phyloP scores from a whole-genome alignment of 169 alveolate genomes.

The Plasmodium inui region DNA sequence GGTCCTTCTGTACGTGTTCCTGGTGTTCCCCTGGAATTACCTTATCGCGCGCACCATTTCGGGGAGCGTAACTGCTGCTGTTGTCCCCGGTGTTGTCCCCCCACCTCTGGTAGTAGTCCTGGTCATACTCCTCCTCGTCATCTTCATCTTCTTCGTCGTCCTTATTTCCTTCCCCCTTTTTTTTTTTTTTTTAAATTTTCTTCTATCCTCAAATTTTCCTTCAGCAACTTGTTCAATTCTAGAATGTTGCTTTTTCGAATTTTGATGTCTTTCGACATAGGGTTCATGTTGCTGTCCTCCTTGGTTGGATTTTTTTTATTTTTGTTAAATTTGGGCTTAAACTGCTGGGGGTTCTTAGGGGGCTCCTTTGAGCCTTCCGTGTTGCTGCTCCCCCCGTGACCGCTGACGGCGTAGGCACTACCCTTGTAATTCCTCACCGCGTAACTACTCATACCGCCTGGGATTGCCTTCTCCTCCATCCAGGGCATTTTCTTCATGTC shows the following conservation, averaged over 20 bases:
- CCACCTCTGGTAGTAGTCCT: neutral
- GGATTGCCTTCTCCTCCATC: neutral
- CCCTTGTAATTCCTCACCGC: neutral
- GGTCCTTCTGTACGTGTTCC: neutral
- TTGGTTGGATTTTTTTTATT: constrained; percentile 3
- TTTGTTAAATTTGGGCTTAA: constrained; percentile 16
- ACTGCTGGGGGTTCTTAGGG: constrained; percentile 1
- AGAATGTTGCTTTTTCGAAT: constrained; percentile 22
- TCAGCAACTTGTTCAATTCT: constrained; percentile 19
- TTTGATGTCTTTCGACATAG: constrained; percentile 19
- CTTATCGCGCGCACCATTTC: neutral
- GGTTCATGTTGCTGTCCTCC: neutral
- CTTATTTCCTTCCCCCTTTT: neutral
- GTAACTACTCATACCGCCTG: neutral
- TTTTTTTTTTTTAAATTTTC: constrained; percentile 23
- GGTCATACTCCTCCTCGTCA: neutral
- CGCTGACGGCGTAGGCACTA: too few species aligned
- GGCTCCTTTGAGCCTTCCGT: neutral
- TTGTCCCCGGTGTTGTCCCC: neutral
- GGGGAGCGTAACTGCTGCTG: neutral
- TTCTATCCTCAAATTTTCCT: constrained; percentile 47
- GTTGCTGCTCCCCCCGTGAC: neutral
- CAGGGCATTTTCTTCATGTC: neutral
- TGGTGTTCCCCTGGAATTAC: neutral
- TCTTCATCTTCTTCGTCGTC: constrained; percentile 1